Evolutionary conservation across 1,139 yeast species (phyloP), one percentile per base, ranked within the genome.

Genomic region (Hansenula sp.): DNA sequence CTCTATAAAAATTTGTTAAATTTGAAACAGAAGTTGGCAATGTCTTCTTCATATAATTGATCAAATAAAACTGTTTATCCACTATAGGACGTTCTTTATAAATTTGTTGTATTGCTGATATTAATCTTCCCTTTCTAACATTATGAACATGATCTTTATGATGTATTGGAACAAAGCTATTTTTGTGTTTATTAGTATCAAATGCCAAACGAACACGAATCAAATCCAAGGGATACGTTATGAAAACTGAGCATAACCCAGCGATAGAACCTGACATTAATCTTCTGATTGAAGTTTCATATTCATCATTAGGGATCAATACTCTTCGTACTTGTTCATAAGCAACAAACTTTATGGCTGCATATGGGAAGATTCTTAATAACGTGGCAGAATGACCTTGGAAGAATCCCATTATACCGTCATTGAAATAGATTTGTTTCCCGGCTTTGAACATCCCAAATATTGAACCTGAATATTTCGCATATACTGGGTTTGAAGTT

Each of bases 371-470:
- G 9, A 93, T 89, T 49, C 99, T 73, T 37, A 91, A 64, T 41
- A 93, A 69, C 0, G 99, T 93, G 0, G 95, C 96, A 3, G 96
- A 86, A 63, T 93, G 99, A 33, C 99, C 99, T 58, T 91, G 96
- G 62, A 82, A 93, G 46, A 93, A 76, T 1, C 99, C 99, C 38
- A 69, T 52, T 1, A 81, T 43, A n/a, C 99, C 99, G 60, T 88
- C 95, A 34, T 70, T 71, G 8, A 57, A 47, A 68, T 81, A 79
- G 31, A 93, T 91, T 47, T 78, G 76, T 36, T 68, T 67, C 0
- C 85, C 85, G 0, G 99, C 98, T 40, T 71, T 69, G 47, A 81
- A 73, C 43, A 93, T 70, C 2, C 99, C 99, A 28, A 71, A 66
- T 55, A 86, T 77, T 1, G 91, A 81, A 17, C 97, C 96, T 18